A percentile compares a stretch with the other conserved stretches of the same genome.
These are phyloP conservation scores for Adiantum capillusveneris DNA, from an alignment of 75 land plant species.

Conservation along the genomic window DNA sequence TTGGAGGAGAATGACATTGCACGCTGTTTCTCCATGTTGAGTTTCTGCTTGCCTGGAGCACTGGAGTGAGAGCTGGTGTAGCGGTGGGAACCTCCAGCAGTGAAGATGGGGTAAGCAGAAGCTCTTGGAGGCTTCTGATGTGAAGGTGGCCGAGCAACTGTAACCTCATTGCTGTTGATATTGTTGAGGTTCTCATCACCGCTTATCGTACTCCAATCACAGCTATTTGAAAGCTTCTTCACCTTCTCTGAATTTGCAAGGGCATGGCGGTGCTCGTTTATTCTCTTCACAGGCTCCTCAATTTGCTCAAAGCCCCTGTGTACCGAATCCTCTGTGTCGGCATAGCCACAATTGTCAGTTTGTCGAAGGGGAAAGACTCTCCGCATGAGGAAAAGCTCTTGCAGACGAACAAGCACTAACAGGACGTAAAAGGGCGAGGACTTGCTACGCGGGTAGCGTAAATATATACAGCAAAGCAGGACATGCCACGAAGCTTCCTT, in stretches of 20 bases:
- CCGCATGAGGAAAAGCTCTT: background rate
- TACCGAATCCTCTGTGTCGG: background rate
- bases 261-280: background rate
- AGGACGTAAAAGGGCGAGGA: too few species aligned
- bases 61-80: background rate
- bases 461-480: too few species aligned
- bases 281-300: background rate
- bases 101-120: conserved; percentile 4
- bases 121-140: background rate
- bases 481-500: too few species aligned
- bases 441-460: too few species aligned
- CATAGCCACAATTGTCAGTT: background rate
- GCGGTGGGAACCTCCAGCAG: background rate
- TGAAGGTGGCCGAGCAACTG: background rate
- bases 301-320: background rate
- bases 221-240: background rate
- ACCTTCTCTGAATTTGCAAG: background rate
- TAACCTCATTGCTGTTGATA: background rate
- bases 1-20: background rate
- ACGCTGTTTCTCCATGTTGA: too few species aligned
- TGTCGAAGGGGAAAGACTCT: background rate
- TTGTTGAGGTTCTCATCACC: conserved; percentile 5
- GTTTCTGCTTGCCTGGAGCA: background rate
- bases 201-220: background rate
- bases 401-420: too few species aligned